These are phyloP conservation scores for Citrus unshiu DNA, from an alignment of 345 rosid species.

Conservation along the genomic window DNA sequence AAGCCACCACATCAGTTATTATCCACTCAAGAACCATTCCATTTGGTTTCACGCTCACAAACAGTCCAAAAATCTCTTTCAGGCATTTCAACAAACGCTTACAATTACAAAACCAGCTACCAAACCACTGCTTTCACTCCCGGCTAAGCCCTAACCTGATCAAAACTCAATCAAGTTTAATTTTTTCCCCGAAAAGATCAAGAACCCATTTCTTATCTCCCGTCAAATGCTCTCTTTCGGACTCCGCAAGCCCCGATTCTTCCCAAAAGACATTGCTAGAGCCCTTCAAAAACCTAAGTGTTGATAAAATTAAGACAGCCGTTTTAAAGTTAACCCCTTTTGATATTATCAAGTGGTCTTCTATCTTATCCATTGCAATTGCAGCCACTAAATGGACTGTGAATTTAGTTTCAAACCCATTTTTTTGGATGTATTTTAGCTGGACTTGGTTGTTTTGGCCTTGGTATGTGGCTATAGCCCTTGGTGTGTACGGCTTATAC, in stretches of 20 bases:
- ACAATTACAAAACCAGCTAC: constrained; percentile 19
- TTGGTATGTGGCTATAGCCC: constrained; percentile 60
- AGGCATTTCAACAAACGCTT: constrained; percentile 70
- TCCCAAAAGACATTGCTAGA: constrained; percentile 33
- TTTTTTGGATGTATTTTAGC: constrained; percentile 92
- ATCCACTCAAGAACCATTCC: constrained; percentile 46
- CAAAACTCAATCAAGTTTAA: constrained; percentile 18
- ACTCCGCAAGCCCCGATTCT: constrained; percentile 35
- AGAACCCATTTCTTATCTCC: constrained; percentile 30
- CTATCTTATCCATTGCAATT: constrained; percentile 45
- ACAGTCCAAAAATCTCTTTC: constrained; percentile 28
- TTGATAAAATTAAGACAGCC: constrained; percentile 38
- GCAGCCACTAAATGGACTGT: constrained; percentile 58
- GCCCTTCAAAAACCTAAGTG: constrained; percentile 37
- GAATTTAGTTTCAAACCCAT: constrained; percentile 52
- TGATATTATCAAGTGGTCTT: constrained; percentile 51
- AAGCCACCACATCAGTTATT: constrained; percentile 44
- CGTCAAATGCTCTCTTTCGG: constrained; percentile 50
- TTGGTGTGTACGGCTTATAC: constrained; percentile 57
- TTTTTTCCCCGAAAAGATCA: constrained; percentile 10
- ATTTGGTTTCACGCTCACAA: constrained; percentile 12
- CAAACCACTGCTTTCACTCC: constrained; percentile 10
- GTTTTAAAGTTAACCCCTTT: constrained; percentile 43
- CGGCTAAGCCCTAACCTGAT: constrained; percentile 19
- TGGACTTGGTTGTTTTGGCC: constrained; percentile 98